Evolutionary conservation across 164 flowering plant species (phyloP).

Genomic region (Pachysandra terminalis): DNA sequence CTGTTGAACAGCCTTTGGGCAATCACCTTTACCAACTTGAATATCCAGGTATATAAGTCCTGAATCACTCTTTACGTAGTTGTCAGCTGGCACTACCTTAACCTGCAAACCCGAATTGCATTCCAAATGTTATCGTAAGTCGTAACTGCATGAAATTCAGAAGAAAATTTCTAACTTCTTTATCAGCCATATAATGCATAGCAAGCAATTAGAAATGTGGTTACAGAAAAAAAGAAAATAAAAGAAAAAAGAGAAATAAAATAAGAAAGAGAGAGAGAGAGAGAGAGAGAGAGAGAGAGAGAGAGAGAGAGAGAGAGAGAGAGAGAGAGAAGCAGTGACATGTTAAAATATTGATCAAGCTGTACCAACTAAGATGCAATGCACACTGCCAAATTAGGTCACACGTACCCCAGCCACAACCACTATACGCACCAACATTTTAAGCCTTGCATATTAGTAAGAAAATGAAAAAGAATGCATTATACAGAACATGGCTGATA

Average conservation of each 20-base stretch:
- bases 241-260: background rate
- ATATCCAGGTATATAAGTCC: constrained; percentile 82
- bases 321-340: no score
- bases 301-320: background rate
- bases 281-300: no score
- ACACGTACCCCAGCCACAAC: no score
- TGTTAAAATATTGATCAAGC: background rate
- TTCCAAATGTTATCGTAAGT: constrained; percentile 7
- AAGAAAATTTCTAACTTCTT: background rate
- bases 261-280: no score
- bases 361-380: background rate
- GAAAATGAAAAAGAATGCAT: no score
- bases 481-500: no score
- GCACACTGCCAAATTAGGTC: background rate
- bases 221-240: background rate
- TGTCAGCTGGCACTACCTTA: constrained; percentile 71
- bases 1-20: constrained; percentile 98
- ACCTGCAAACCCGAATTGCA: constrained; percentile 71
- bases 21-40: constrained; percentile 90
- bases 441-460: no score
- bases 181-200: background rate
- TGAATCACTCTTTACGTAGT: constrained; percentile 64
- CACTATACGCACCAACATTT: no score
- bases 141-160: background rate
- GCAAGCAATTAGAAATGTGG: background rate